Evolutionary conservation across 768 basidiomycete genomes (phyloP).

Genomic region (Lepiota subincarnata): DNA sequence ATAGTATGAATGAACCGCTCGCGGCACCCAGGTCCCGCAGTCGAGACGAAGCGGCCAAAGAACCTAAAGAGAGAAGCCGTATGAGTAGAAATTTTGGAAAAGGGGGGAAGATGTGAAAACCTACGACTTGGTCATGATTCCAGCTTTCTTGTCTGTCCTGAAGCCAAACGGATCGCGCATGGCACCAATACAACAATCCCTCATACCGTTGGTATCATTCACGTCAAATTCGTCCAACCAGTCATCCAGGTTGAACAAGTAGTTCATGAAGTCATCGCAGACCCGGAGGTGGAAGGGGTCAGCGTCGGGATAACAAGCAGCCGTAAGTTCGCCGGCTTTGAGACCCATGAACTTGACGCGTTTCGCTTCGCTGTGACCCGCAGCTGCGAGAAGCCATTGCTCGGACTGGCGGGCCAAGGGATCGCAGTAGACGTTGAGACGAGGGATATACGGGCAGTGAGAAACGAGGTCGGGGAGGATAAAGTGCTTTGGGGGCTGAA

Average conservation of each 20-base stretch:
- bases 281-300: conserved; percentile 55
- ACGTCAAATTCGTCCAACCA: conserved; percentile 20
- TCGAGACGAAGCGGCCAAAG: conserved; percentile 56
- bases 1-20: conserved; percentile 68
- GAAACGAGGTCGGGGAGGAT: conserved; percentile 52
- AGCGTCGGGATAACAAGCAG: conserved; percentile 57
- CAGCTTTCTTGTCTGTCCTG: conserved; percentile 19
- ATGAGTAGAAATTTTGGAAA: neutral
- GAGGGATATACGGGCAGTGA: conserved; percentile 42
- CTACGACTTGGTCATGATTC: conserved; percentile 21
- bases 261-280: conserved; percentile 66
- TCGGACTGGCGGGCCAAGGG: conserved; percentile 41
- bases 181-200: conserved; percentile 19
- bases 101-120: neutral
- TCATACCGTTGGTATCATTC: conserved; percentile 17
- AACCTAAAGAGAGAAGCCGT: conserved; percentile 30
- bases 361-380: conserved; percentile 37
- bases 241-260: conserved; percentile 47
- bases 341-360: conserved; percentile 48
- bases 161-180: conserved; percentile 19
- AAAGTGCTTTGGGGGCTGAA: conserved; percentile 29
- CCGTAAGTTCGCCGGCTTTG: conserved; percentile 63
- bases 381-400: conserved; percentile 43
- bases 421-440: conserved; percentile 40
- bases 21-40: conserved; percentile 51